Evolutionary conservation across 1,284 basidiomycete species (phyloP).

Genomic region (Trametes pubescens): DNA sequence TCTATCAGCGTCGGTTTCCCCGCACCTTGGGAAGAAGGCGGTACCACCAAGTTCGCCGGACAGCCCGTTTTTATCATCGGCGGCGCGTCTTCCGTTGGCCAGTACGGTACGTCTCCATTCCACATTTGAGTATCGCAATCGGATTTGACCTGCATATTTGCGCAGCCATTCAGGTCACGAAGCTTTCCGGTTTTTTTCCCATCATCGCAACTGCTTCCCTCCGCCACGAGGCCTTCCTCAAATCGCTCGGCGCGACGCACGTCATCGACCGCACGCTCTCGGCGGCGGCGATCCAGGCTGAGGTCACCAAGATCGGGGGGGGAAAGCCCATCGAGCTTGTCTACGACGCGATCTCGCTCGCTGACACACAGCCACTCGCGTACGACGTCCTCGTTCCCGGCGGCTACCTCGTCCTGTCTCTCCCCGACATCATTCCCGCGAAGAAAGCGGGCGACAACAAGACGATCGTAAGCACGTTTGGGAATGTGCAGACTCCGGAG

Average conservation of each 20-base stretch:
- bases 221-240: conserved; percentile 43
- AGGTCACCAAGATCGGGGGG: conserved; percentile 28
- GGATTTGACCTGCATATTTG: neutral
- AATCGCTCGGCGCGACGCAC: conserved; percentile 47
- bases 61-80: conserved; percentile 53
- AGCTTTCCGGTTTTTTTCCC: conserved; percentile 43
- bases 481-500: conserved; percentile 20
- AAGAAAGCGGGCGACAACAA: conserved; percentile 22
- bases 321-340: conserved; percentile 32
- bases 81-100: conserved; percentile 53
- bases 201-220: conserved; percentile 46
- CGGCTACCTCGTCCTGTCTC: conserved; percentile 33
- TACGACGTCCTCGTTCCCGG: conserved; percentile 33
- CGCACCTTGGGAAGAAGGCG: conserved; percentile 42
- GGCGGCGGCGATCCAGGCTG: conserved; percentile 25
- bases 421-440: conserved; percentile 15
- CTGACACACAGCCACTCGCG: conserved; percentile 33
- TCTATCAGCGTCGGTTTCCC: conserved; percentile 36
- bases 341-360: conserved; percentile 38
- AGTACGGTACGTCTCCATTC: conserved; percentile 42
- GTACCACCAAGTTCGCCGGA: conserved; percentile 46
- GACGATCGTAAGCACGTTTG: conserved; percentile 22
- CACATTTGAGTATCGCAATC: neutral
- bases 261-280: conserved; percentile 40
- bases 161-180: conserved; percentile 45